phyloP scores from a whole-genome alignment of 768 basidiomycete genomes.

The Coprinellus aureogranulatus region DNA sequence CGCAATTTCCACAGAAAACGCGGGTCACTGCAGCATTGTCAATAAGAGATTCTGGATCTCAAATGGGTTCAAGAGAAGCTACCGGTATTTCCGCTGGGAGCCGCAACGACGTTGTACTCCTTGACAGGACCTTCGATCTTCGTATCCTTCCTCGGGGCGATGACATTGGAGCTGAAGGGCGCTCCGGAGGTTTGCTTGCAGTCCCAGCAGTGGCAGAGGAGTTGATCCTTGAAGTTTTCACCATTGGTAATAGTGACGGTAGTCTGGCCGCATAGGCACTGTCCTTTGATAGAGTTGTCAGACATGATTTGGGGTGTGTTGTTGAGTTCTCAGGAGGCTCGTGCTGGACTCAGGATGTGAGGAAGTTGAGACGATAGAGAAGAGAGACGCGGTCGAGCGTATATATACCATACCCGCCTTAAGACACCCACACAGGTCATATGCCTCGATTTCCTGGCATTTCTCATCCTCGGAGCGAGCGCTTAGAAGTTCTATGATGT shows the following conservation, averaged over 20 bases:
- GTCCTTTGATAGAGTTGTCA: constrained; percentile 18
- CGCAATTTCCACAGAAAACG: constrained; percentile 37
- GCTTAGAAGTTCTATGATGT: too few species aligned
- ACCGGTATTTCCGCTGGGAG: constrained; percentile 34
- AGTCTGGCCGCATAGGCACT: constrained; percentile 33
- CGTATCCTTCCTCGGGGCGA: constrained; percentile 30
- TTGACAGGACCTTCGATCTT: constrained; percentile 32
- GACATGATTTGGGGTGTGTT: too few species aligned
- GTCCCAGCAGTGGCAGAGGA: constrained; percentile 37
- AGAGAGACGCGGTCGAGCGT: too few species aligned
- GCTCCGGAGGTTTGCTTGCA: constrained; percentile 38
- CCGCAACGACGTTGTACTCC: constrained; percentile 27
- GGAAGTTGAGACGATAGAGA: too few species aligned
- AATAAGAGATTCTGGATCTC: too few species aligned
- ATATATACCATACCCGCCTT: too few species aligned
- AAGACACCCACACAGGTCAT: too few species aligned
- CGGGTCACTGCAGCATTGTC: constrained; percentile 38
- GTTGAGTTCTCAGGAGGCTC: too few species aligned
- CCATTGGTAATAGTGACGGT: constrained; percentile 21
- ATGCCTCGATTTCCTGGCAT: too few species aligned
- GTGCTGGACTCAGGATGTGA: too few species aligned
- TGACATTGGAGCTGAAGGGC: constrained; percentile 38
- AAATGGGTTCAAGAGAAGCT: too few species aligned
- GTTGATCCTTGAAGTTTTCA: constrained; percentile 27
- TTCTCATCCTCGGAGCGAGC: too few species aligned